Evolutionary conservation across 2,329 filamentous ascomycete species (phyloP), one percentile per base, ranked within the genome.

Genomic region (Helotiales sp.): DNA sequence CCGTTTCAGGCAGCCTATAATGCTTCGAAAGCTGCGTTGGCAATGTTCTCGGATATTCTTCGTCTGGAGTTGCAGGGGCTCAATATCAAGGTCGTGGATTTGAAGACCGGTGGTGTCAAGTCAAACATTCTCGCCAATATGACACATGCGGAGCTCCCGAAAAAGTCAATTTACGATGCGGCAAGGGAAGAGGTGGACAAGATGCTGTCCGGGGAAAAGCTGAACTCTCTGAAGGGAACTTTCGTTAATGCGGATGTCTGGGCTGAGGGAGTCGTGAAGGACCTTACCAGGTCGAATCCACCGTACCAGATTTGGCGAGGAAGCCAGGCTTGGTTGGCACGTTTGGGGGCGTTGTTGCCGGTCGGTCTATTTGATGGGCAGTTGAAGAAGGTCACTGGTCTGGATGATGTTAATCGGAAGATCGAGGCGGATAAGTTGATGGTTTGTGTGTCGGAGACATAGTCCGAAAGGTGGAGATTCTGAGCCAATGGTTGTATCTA

Each of bases 361-460:
- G 54, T 60, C 54, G 63, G 65, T 7, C 54, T 65, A 37, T 49
- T 70, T 13, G 61, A 64, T 67, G 61, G 55, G 20, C 57, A 37
- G 26, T 15, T 68, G 37, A 75, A 68, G 64, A 75, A 71, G 70
- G 59, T 76, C 61, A 73, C 69, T 15, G 72, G 65, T 13, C n/a
- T 68, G 45, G 62, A 70, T 37, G 37, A 30, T 66, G 52, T 65
- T n/a, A 60, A 15, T 47, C 26, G 40, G n/a, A 60, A 47, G 8
- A 47, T 60, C 8, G 6, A 47, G 3, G 22, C 28, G 37, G 22
- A 17, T 26, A 10, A 11, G 40, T 30, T 10, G n/a, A n/a, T n/a
- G n/a, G n/a, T n/a, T n/a, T n/a, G n/a, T n/a, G n/a, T n/a, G n/a
- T n/a, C n/a, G n/a, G n/a, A n/a, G n/a, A n/a, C n/a, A n/a, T n/a